Evolutionary conservation across 2,329 filamentous ascomycete genomes (phyloP).

Genomic region (Coniochaeta hoffmannii): DNA sequence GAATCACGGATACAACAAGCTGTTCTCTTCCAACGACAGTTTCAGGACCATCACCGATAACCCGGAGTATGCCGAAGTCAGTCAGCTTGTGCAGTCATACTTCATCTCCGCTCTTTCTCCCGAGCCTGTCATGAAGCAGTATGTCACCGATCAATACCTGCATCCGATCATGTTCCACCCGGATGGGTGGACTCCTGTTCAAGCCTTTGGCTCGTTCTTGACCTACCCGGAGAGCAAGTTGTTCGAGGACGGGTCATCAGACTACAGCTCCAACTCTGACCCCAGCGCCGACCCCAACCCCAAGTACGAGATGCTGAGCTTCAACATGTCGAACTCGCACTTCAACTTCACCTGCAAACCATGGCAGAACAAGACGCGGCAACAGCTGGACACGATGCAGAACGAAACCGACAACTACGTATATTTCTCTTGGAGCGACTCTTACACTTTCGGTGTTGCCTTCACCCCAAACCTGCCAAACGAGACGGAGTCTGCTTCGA

Average conservation of each 20-base stretch:
- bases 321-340: conserved; percentile 8
- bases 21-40: not conserved
- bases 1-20: not conserved
- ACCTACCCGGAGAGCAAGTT: not conserved
- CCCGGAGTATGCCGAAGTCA: not conserved
- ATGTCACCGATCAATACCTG: not conserved
- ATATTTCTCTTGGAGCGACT: not conserved
- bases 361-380: conserved; percentile 5
- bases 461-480: not conserved
- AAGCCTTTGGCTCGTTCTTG: not conserved
- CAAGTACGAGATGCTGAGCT: not conserved
- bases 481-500: no score
- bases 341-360: conserved; percentile 9
- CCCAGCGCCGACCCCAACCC: not conserved
- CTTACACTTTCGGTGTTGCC: not conserved
- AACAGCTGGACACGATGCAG: not conserved
- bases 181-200: not conserved
- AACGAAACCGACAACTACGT: not conserved
- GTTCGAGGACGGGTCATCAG: not conserved
- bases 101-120: not conserved
- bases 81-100: not conserved
- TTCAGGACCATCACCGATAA: not conserved
- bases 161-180: not conserved
- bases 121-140: not conserved
- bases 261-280: not conserved